phyloP scores from a whole-genome alignment of 805 yeast genomes.

The Kazachstania africana region DNA sequence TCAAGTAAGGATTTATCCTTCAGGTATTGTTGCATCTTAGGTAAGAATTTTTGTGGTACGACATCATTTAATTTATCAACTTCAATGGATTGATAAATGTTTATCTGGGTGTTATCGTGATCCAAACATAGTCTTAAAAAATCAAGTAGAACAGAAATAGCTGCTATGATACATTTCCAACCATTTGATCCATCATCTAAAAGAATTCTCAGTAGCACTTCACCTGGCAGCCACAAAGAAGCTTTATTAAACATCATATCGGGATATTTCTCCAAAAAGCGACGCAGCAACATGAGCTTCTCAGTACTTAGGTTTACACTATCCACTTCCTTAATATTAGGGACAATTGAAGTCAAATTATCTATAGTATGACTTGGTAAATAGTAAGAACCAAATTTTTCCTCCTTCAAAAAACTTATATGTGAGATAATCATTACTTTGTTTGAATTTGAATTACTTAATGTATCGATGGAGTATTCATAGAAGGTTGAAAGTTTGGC shows the following conservation, averaged over 20 bases:
- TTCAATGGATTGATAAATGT: slow-evolving; percentile 8
- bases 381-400: slow-evolving; percentile 13
- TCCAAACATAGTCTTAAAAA: slow-evolving; percentile 15
- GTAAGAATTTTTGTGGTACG: slow-evolving; percentile 7
- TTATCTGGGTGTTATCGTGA: slow-evolving; percentile 2
- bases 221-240: slow-evolving; percentile 18
- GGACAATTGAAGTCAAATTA: slow-evolving; percentile 7
- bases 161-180: slow-evolving; percentile 10
- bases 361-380: slow-evolving; percentile 7
- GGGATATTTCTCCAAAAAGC: slow-evolving; percentile 15
- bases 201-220: slow-evolving; percentile 16
- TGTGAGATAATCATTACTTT: slow-evolving; percentile 20
- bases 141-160: slow-evolving; percentile 15
- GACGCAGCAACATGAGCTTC: slow-evolving; percentile 14
- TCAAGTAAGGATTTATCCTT: neutral
- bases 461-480: slow-evolving; percentile 8
- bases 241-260: slow-evolving; percentile 12
- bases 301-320: slow-evolving; percentile 19
- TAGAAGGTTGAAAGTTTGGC: slow-evolving; percentile 10
- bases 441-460: slow-evolving; percentile 15
- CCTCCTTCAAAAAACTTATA: slow-evolving; percentile 17
- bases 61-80: slow-evolving; percentile 2
- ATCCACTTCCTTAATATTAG: slow-evolving; percentile 14
- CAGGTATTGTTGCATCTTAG: neutral
- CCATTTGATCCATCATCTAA: slow-evolving; percentile 11